phyloP scores from a whole-genome alignment of 176 grass and related monocot species.

The Oryza glumipatula region DNA sequence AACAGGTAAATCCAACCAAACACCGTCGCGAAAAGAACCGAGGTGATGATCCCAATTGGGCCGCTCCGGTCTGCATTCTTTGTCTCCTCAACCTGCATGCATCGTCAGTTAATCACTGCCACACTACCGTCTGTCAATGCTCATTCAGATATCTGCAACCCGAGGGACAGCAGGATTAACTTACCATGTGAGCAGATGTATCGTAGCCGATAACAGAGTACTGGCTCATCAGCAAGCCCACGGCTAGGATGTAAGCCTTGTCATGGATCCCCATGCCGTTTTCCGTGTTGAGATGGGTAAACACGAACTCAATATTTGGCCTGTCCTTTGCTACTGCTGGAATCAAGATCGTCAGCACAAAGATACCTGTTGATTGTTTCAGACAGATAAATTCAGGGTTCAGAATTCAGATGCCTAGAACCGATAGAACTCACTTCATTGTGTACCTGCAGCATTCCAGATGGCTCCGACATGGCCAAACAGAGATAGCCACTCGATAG shows the following conservation, averaged over 20 bases:
- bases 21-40: constrained; percentile 48
- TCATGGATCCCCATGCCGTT: constrained; percentile 58
- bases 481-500: constrained; percentile 56
- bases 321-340: constrained; percentile 55
- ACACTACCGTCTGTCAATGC: too few relatives aligned
- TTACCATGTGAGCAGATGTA: constrained; percentile 80
- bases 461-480: constrained; percentile 63
- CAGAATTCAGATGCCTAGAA: not conserved
- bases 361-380: constrained; percentile 29
- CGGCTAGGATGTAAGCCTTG: constrained; percentile 61
- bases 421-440: not conserved
- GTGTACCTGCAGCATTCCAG: constrained; percentile 62
- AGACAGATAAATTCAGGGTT: not conserved
- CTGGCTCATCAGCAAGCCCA: constrained; percentile 75
- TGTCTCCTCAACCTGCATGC: constrained; percentile 68
- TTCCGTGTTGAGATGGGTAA: constrained; percentile 66
- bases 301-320: constrained; percentile 53
- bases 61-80: constrained; percentile 69
- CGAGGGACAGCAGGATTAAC: not conserved
- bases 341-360: constrained; percentile 59
- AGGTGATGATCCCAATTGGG: constrained; percentile 54
- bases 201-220: constrained; percentile 75
- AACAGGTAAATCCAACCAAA: constrained; percentile 68
- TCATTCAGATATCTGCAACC: not conserved
- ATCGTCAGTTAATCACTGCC: not conserved